Evolutionary conservation across 1,284 basidiomycete species (phyloP), one percentile per base, ranked within the genome.

Genomic region (Ustilago cynodontis): DNA sequence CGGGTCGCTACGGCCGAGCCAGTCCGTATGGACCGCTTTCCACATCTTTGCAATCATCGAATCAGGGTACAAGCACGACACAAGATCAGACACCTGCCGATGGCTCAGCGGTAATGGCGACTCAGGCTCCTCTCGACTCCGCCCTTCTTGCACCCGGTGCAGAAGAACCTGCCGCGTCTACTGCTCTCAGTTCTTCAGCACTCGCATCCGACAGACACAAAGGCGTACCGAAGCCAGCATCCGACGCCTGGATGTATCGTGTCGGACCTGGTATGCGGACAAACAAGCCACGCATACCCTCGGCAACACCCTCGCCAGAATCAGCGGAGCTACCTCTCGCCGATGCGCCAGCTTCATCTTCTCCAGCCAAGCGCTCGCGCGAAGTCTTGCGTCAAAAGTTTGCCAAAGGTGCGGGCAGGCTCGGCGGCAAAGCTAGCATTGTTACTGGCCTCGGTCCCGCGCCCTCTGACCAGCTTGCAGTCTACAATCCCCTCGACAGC

Each of bases 211-310:
- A 77, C 10, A 59, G 71, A 31, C 64, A 70, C 63, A 70, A 57
- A 50, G 71, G 71, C 29, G 59, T 78, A 1, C 82, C 82, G 5
- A 85, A 85, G 31, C 56, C 58, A 1, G 62, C 64, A 0, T 70
- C 72, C 24, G 80, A 83, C 47, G 69, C 65, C 11, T 83, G 82
- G 83, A 78, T 79, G 61, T 85, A 75, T 57, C 81, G 83, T 31
- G 82, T 82, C n/a, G 83, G 79, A 18, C 82, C 82, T 3, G 80
- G 82, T 0, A 71, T 82, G 61, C 71, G 74, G 20, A 71, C 65
- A 24, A 65, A 58, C 47, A 68, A 63, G 54, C 45, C 71, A 16
- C 65, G 65, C 13, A 41, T 28, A 13, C 26, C 66, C 20, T 59
- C 71, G n/a, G 24, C 39, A 2, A 39, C 54, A 3, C 16, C 39